Evolutionary conservation across 306 rosid genomes (phyloP).

Genomic region (Echinosophora koreensis): DNA sequence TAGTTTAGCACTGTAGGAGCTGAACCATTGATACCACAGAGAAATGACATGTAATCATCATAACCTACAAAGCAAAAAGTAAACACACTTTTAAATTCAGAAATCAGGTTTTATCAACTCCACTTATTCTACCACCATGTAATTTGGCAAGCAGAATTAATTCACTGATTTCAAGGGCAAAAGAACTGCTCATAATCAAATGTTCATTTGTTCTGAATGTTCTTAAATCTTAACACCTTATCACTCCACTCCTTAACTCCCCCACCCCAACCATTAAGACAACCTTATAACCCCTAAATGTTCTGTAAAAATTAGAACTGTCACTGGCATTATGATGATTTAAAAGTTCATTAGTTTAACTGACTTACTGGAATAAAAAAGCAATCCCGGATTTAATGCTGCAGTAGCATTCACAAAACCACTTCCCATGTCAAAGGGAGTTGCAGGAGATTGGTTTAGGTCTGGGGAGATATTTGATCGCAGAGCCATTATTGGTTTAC

Average conservation of each 20-base stretch:
- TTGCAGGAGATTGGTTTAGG: constrained; percentile 82
- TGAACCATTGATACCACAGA: constrained; percentile 86
- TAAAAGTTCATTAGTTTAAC: background rate
- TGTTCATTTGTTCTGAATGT: no score
- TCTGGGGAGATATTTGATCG: constrained; percentile 71
- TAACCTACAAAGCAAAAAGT: constrained; percentile 63
- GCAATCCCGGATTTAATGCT: constrained; percentile 85
- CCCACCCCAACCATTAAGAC: no score
- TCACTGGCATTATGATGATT: constrained; percentile 20
- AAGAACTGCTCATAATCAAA: background rate
- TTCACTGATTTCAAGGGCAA: background rate
- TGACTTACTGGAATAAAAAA: constrained; percentile 81
- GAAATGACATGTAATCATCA: constrained; percentile 83
- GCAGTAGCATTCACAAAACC: constrained; percentile 97
- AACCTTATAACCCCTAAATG: no score
- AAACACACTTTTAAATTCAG: background rate
- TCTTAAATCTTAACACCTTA: no score
- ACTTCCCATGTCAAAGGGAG: constrained; percentile 96
- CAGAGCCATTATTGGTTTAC: constrained; percentile 83
- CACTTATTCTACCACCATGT: background rate
- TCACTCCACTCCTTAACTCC: no score
- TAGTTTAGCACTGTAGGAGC: constrained; percentile 78
- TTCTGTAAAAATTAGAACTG: no score
- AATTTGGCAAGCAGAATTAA: background rate
- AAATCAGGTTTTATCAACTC: background rate